A percentile compares a stretch with the other conserved stretches of the same genome.
These are phyloP conservation scores for Fusarium miscanthi DNA, from an alignment of 2,329 filamentous ascomycete species.

Conservation along the genomic window DNA sequence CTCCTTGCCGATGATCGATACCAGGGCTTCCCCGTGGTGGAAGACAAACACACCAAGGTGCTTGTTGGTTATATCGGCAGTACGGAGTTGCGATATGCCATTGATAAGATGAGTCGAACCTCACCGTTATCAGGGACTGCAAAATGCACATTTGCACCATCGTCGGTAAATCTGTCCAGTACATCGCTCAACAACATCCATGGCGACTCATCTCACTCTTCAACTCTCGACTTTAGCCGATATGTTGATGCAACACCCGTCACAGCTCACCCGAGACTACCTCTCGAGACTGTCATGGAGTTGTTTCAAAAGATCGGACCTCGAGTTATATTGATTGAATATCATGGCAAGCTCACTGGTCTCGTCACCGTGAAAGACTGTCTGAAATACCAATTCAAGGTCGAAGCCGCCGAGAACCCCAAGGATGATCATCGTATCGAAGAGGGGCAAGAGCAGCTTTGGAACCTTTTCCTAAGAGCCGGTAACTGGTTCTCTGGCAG, in stretches of 20 bases:
- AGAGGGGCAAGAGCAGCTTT: slow-evolving; percentile 73
- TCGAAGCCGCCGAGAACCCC: slow-evolving; percentile 84
- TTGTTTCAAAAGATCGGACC: slow-evolving; percentile 98
- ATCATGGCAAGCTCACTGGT: slow-evolving; percentile 83
- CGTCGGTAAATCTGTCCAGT: slow-evolving; percentile 45
- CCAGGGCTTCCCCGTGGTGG: slow-evolving; percentile 93
- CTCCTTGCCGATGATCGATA: slow-evolving; percentile 83
- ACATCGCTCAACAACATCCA: slow-evolving; percentile 49
- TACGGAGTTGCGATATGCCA: slow-evolving; percentile 90
- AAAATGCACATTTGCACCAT: slow-evolving; percentile 77
- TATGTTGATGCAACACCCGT: slow-evolving; percentile 92
- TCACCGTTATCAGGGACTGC: slow-evolving; percentile 74
- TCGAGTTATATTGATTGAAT: slow-evolving; percentile 90
- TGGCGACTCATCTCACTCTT: slow-evolving; percentile 50
- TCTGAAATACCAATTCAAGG: slow-evolving; percentile 96
- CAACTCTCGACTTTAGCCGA: slow-evolving; percentile 80
- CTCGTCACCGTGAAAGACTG: slow-evolving; percentile 98
- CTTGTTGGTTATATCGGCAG: slow-evolving; percentile 92
- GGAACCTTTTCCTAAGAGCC: slow-evolving; percentile 65
- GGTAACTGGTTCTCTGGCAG: slow-evolving; percentile 70
- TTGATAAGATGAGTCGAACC: slow-evolving; percentile 80
- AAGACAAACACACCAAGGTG: slow-evolving; percentile 75
- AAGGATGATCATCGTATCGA: slow-evolving; percentile 67
- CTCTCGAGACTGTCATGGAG: slow-evolving; percentile 97
- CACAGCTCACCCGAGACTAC: slow-evolving; percentile 88